These are phyloP conservation scores for Melampsora americana DNA, from an alignment of 1,284 basidiomycete genomes.

Conservation along the genomic window DNA sequence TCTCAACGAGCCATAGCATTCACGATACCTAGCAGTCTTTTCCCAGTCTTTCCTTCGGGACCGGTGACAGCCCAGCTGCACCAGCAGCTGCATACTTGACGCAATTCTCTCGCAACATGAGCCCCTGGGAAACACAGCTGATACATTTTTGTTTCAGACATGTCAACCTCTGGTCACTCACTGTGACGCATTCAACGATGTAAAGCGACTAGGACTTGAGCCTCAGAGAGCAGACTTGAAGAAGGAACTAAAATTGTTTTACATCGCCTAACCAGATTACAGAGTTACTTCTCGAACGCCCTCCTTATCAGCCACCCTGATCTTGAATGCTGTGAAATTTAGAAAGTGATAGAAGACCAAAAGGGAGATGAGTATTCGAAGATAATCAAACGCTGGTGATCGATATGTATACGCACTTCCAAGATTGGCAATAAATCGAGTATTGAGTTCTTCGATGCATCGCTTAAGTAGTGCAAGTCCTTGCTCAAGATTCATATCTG, in stretches of 20 bases:
- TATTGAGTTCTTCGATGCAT: conserved; percentile 82
- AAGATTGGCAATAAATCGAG: conserved; percentile 59
- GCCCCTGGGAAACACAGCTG: no score
- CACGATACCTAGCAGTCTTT: no score
- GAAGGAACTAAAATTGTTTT: neutral
- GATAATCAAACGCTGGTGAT: neutral
- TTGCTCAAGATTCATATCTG: conserved; percentile 75
- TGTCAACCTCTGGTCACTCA: no score
- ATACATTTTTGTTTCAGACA: no score
- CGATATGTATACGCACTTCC: conserved; percentile 19
- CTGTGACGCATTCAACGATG: no score
- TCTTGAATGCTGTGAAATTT: conserved; percentile 75
- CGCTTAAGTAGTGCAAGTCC: conserved; percentile 77
- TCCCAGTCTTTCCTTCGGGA: no score
- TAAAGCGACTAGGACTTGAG: no score
- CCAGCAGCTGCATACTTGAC: no score
- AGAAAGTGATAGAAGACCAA: conserved; percentile 56
- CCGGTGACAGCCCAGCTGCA: no score
- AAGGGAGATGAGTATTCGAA: neutral
- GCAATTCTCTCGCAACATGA: no score
- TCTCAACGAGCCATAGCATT: no score
- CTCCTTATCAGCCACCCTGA: conserved; percentile 85
- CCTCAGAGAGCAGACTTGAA: no score
- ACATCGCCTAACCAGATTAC: conserved; percentile 51
- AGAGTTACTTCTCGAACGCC: conserved; percentile 75